Evolutionary conservation across 2,329 filamentous ascomycete species (phyloP), one percentile per base, ranked within the genome.

Genomic region (Fusarium torreyae): DNA sequence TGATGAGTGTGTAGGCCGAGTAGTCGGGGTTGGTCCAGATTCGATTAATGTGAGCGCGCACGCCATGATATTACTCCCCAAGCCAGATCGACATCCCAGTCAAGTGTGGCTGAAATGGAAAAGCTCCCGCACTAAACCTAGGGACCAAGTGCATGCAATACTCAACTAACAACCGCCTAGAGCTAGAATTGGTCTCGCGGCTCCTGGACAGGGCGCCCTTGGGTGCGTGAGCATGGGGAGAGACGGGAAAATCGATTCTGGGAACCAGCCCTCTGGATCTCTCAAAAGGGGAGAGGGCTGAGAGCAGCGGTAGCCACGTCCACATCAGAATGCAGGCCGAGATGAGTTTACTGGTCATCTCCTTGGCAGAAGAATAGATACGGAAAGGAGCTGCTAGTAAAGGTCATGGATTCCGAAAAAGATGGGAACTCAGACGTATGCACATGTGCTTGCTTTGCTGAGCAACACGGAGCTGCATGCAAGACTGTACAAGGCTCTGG

Each of bases 21-120:
- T 69, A 63, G 57, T 61, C 57, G 68, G 63, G 60, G 62, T 34
- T 60, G 61, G 60, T 68, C 73, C 65, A 68, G 70, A 69, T 71
- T 72, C 56, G 67, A 62, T 71, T 69, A 70, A 38, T 50, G 57
- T 60, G 67, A 57, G 70, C 69, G 68, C 65, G 62, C 72, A 73
- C 65, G 69, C 70, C 72, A 74, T 71, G 63, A 57, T 60, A 54
- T 64, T 58, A 46, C 49, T 57, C 63, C 57, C 57, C 53, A 60
- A 65, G 40, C 56, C 50, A 56, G 70, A 73, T 73, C 68, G 55
- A 68, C 61, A 65, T 57, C 61, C 60, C 70, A 63, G 61, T 64
- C 69, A 59, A 63, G 51, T 68, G 71, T 74, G 63, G 72, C 70
- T 74, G 61, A 50, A 59, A 34, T 57, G 44, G 56, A 57, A 46